phyloP scores from a whole-genome alignment of 2,329 filamentous ascomycete species.

The Diplodia intermedia region DNA sequence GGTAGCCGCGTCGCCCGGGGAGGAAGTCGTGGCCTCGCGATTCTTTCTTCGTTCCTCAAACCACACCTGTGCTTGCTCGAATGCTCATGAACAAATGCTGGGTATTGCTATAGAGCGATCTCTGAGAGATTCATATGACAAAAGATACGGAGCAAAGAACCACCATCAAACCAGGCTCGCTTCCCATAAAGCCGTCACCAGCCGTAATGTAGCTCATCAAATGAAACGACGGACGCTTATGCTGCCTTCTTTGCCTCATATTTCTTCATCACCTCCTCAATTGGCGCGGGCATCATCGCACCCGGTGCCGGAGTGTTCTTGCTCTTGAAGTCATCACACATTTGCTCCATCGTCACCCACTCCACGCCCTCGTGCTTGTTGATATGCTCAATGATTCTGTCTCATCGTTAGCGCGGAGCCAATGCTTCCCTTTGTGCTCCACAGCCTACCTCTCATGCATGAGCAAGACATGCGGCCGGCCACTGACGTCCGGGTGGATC shows the following conservation, averaged over 20 bases:
- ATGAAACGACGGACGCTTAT: neutral
- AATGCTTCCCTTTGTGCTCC: too few species aligned
- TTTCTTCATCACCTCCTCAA: slow-evolving; percentile 61
- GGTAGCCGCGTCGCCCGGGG: neutral
- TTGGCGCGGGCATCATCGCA: slow-evolving; percentile 65
- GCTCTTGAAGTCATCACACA: slow-evolving; percentile 75
- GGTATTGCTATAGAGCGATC: slow-evolving; percentile 5
- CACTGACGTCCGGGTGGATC: slow-evolving; percentile 71
- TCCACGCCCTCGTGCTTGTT: slow-evolving; percentile 68
- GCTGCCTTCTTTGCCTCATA: slow-evolving; percentile 42
- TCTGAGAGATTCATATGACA: neutral
- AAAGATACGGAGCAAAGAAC: neutral
- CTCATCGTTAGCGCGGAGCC: slow-evolving; percentile 12
- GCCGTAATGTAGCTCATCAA: neutral
- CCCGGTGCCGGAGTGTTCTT: slow-evolving; percentile 65
- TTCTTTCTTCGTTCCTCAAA: neutral
- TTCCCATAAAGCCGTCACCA: neutral
- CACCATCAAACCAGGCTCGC: neutral
- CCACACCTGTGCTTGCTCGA: neutral
- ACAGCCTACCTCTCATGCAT: slow-evolving; percentile 71
- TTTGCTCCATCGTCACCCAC: slow-evolving; percentile 73
- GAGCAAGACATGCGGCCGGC: slow-evolving; percentile 72
- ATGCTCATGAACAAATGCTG: neutral
- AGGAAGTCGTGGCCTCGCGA: neutral
- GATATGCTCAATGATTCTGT: slow-evolving; percentile 70